A percentile compares a stretch with the other conserved stretches of the same genome.
Evolutionary conservation across 2,329 filamentous ascomycete species (phyloP).

Genomic region (Pleoardoris graminearum): DNA sequence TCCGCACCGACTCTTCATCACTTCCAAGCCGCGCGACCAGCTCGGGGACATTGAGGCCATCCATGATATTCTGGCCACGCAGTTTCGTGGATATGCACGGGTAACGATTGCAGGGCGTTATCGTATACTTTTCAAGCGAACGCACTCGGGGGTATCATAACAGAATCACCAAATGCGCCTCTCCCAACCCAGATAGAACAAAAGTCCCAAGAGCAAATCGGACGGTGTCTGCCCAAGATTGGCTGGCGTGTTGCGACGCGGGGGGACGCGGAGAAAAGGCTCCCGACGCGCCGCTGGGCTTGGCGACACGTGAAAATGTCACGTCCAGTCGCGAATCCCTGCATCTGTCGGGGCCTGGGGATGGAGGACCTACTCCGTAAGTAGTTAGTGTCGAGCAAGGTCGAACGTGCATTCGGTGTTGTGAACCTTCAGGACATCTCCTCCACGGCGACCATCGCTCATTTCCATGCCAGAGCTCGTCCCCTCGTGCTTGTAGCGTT

Average conservation of each 20-base stretch:
- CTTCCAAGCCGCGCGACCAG: constrained; percentile 62
- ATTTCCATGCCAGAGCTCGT: not conserved
- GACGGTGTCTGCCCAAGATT: not conserved
- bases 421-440: no score
- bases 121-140: not conserved
- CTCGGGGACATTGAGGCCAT: constrained; percentile 59
- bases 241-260: not conserved
- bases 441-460: constrained; percentile 8
- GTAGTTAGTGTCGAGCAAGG: constrained; percentile 28
- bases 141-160: not conserved
- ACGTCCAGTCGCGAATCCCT: constrained; percentile 2
- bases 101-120: constrained; percentile 3
- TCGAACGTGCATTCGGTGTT: constrained; percentile 9
- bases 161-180: not conserved
- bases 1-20: constrained; percentile 85
- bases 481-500: not conserved
- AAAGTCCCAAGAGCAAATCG: not conserved
- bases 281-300: constrained; percentile 8
- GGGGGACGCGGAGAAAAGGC: no score
- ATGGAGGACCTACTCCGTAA: constrained; percentile 13
- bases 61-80: constrained; percentile 47
- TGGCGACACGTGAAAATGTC: constrained; percentile 29
- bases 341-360: not conserved
- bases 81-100: constrained; percentile 7
- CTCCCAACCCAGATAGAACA: not conserved